A percentile compares a stretch with the other conserved stretches of the same genome.
Evolutionary conservation across 2,329 filamentous ascomycete species (phyloP).

Genomic region (Neofusicoccum kwambonambiense): DNA sequence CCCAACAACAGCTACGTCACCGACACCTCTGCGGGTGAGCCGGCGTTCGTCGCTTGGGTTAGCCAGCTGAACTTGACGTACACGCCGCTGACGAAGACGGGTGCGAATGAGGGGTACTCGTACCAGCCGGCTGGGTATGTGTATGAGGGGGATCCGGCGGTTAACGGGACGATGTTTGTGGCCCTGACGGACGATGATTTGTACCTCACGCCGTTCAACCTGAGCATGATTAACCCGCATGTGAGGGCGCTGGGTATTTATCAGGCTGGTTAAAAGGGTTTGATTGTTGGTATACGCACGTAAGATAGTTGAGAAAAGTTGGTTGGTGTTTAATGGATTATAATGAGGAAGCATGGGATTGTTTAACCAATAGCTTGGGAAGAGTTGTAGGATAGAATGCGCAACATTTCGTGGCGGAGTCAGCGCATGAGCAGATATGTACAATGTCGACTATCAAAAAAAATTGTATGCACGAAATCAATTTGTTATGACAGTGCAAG

Average conservation of each 20-base stretch:
- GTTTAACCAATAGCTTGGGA: no score
- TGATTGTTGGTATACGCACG: no score
- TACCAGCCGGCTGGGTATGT: constrained; percentile 71
- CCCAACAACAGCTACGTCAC: constrained; percentile 84
- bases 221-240: constrained; percentile 71
- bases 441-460: no score
- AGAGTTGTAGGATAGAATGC: no score
- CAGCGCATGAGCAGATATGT: no score
- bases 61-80: constrained; percentile 63
- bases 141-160: constrained; percentile 64
- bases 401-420: no score
- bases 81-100: constrained; percentile 63
- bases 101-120: constrained; percentile 60
- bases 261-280: constrained; percentile 64
- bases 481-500: no score
- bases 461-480: no score
- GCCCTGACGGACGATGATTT: constrained; percentile 69
- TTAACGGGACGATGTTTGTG: constrained; percentile 79
- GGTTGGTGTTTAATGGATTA: no score
- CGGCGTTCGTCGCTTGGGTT: constrained; percentile 73
- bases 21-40: constrained; percentile 53
- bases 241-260: constrained; percentile 74
- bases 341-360: no score
- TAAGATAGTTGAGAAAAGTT: no score
- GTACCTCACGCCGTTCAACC: constrained; percentile 73